Conservation (phyloP, 73 alveolate genomes). For the Paramecium octaurelia region DNA sequence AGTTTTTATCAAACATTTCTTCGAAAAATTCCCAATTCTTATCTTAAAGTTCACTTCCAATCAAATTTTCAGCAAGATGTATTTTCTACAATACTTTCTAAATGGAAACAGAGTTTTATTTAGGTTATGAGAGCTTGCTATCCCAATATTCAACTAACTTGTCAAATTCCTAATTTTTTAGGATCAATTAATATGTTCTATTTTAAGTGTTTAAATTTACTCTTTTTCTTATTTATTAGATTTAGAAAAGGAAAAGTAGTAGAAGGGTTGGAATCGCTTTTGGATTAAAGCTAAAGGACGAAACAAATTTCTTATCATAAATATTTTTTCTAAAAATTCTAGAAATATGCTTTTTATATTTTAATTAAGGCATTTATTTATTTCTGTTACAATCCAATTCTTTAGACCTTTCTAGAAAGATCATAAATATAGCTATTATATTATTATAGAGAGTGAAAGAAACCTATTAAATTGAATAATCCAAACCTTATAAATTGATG, state of each 20-base stretch:
- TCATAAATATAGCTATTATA: neutral
- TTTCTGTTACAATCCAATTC: neutral
- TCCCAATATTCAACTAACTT: conserved; percentile 33
- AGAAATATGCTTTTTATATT: neutral
- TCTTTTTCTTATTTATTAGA: neutral
- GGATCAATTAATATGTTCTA: neutral
- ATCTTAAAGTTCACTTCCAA: conserved; percentile 1
- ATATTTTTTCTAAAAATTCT: neutral
- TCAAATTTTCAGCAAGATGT: neutral
- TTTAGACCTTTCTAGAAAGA: neutral
- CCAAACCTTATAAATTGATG: too few relatives aligned
- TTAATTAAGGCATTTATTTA: neutral
- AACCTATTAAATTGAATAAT: too few relatives aligned
- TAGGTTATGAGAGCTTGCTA: neutral
- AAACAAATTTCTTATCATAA: neutral
- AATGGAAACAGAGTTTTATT: neutral
- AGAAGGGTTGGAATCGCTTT: neutral
- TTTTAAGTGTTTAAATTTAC: neutral
- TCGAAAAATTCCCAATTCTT: conserved; percentile 25
- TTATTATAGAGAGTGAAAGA: neutral
- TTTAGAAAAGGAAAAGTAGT: neutral
- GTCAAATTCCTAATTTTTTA: neutral
- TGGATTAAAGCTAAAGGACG: neutral
- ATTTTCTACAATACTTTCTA: neutral
- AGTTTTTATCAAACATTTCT: conserved; percentile 7